phyloP scores from a whole-genome alignment of 73 alveolate species.

The Durusdinium trenchii region DNA sequence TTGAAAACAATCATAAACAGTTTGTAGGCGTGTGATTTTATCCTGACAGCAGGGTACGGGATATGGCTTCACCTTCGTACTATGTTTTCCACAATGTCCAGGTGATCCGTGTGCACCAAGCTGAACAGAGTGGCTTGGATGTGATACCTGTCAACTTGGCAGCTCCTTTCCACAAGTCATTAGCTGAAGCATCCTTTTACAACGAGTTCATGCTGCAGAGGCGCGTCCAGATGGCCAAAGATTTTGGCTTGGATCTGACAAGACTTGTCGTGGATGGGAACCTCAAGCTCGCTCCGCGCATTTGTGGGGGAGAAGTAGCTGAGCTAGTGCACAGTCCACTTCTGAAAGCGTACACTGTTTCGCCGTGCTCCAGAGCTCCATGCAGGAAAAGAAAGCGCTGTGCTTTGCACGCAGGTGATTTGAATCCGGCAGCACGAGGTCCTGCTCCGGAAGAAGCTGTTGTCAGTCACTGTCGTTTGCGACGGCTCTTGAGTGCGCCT shows the following conservation, averaged over 20 bases:
- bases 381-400: too few species aligned
- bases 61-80: too few species aligned
- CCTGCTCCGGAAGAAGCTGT: neutral
- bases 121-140: neutral
- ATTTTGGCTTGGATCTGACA: neutral
- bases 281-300: neutral
- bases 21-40: too few species aligned
- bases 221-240: neutral
- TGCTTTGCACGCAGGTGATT: too few species aligned
- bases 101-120: neutral
- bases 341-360: too few species aligned
- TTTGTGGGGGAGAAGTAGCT: neutral
- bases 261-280: neutral
- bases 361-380: too few species aligned
- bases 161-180: neutral
- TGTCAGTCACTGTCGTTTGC: neutral
- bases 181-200: neutral
- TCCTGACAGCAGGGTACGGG: too few species aligned
- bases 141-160: neutral
- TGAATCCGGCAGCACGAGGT: neutral
- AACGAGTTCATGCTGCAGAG: neutral
- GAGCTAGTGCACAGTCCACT: too few species aligned
- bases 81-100: too few species aligned
- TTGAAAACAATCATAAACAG: too few species aligned
- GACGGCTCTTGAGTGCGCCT: neutral